Conservation (phyloP, 306 rosid species). For the Glycine latifolia region DNA sequence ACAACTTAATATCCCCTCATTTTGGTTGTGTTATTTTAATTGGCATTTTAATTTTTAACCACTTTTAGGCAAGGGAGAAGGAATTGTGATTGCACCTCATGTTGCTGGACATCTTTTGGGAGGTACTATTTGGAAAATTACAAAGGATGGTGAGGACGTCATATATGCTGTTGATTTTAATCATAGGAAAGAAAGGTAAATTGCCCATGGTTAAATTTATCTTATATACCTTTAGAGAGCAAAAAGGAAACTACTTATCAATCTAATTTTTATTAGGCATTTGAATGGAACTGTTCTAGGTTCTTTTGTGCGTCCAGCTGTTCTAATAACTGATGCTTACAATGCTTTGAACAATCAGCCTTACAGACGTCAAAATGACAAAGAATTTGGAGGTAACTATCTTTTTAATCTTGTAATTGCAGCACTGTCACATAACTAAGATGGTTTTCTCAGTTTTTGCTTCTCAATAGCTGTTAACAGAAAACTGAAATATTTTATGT, state of each 20-base stretch:
- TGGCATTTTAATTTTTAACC: conserved; percentile 44
- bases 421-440: conserved; percentile 18
- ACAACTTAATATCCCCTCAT: conserved; percentile 11
- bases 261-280: conserved; percentile 76
- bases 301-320: conserved; percentile 93
- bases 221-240: conserved; percentile 17
- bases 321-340: conserved; percentile 95
- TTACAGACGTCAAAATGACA: conserved; percentile 91
- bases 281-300: conserved; percentile 89
- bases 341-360: conserved; percentile 98
- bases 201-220: conserved; percentile 6
- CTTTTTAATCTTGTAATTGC: conserved; percentile 37
- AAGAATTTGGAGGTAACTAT: conserved; percentile 86
- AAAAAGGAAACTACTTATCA: conserved; percentile 47
- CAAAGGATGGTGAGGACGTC: conserved; percentile 97
- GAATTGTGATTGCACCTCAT: conserved; percentile 93
- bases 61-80: conserved; percentile 86
- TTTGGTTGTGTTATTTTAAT: conserved; percentile 13
- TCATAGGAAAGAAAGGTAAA: conserved; percentile 91
- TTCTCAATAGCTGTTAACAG: conserved; percentile 23
- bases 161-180: conserved; percentile 97
- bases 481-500: not conserved
- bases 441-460: conserved; percentile 17
- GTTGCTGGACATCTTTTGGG: conserved; percentile 98
- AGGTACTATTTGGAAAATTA: conserved; percentile 93